A percentile compares a stretch with the other conserved stretches of the same genome.
Evolutionary conservation across 208 protist species (phyloP).

Genomic region (Balamuthia mandrillaris): DNA sequence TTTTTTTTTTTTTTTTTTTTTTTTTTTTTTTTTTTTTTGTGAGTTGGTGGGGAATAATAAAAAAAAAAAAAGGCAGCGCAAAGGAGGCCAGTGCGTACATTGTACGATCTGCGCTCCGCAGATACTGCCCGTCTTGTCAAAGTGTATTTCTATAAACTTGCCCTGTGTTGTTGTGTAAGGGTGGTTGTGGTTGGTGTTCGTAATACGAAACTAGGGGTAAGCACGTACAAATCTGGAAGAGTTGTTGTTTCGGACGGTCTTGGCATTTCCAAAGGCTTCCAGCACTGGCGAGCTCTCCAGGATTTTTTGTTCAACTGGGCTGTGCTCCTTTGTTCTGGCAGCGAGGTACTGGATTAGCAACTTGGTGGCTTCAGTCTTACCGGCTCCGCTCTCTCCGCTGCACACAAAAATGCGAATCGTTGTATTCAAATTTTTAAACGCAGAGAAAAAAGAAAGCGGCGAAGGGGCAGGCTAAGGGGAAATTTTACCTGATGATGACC

Average conservation of each 20-base stretch:
- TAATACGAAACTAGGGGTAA: background rate
- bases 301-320: slow-evolving; percentile 86
- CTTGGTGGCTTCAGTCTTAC: slow-evolving; percentile 93
- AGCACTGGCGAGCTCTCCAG: slow-evolving; percentile 57
- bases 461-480: background rate
- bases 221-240: slow-evolving; percentile 58
- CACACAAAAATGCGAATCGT: no score
- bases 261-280: slow-evolving; percentile 54
- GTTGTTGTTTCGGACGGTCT: slow-evolving; percentile 71
- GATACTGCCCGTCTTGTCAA: slow-evolving; percentile 28
- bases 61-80: background rate
- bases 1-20: no score
- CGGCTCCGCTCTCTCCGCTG: slow-evolving; percentile 90
- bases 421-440: no score
- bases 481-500: slow-evolving; percentile 51
- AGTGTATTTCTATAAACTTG: slow-evolving; percentile 65
- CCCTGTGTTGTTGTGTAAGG: background rate
- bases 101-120: slow-evolving; percentile 41
- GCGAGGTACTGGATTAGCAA: slow-evolving; percentile 91
- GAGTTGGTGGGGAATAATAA: background rate
- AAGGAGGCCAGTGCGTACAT: background rate
- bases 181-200: background rate
- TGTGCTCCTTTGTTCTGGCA: slow-evolving; percentile 78
- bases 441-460: background rate
- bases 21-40: no score